These are phyloP conservation scores for Trapa incisa DNA, from an alignment of 345 rosid species.

Conservation along the genomic window DNA sequence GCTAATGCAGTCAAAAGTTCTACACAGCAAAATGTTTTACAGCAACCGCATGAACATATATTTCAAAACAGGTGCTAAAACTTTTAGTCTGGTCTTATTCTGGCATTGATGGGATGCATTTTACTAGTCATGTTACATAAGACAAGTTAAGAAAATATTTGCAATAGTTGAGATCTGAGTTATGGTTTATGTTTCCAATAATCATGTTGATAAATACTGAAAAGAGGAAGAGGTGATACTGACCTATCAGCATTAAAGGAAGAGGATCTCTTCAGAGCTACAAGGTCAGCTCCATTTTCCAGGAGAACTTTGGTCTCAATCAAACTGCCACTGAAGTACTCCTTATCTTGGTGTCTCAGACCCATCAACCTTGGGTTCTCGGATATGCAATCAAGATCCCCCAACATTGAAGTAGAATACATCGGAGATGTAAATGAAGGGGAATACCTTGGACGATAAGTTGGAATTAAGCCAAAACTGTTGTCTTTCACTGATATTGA, in stretches of 20 bases:
- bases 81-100: no score
- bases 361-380: constrained; percentile 61
- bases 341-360: constrained; percentile 68
- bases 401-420: constrained; percentile 55
- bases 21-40: not conserved
- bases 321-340: constrained; percentile 86
- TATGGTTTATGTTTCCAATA: no score
- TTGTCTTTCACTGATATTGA: constrained; percentile 90
- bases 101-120: no score
- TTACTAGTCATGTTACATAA: no score
- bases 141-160: no score
- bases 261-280: constrained; percentile 76
- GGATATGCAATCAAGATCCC: constrained; percentile 73
- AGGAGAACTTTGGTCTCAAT: constrained; percentile 57
- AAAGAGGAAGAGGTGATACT: constrained; percentile 8
- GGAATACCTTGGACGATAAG: constrained; percentile 58
- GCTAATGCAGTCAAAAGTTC: not conserved
- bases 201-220: not conserved
- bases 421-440: constrained; percentile 38
- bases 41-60: no score
- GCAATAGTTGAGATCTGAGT: no score
- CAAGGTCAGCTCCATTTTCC: constrained; percentile 33
- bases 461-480: constrained; percentile 73
- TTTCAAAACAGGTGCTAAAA: no score
- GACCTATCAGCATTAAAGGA: constrained; percentile 95